phyloP scores from a whole-genome alignment of 176 grass and related monocot species.

The Hordeum marinum region DNA sequence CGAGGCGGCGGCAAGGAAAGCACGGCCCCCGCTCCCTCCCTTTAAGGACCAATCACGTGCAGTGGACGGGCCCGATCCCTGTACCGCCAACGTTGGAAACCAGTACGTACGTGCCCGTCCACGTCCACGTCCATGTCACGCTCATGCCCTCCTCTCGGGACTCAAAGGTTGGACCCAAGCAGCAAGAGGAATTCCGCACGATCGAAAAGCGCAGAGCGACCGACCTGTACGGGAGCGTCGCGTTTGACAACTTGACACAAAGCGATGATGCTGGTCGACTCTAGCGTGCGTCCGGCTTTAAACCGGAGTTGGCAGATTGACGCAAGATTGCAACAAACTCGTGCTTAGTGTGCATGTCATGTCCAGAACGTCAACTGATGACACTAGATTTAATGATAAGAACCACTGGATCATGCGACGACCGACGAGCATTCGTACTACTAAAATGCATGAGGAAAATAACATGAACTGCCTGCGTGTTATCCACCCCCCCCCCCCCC shows the following conservation, averaged over 20 bases:
- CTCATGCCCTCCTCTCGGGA: neutral
- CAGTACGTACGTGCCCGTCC: neutral
- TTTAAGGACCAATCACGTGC: constrained; percentile 67
- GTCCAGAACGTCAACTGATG: neutral
- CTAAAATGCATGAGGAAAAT: constrained; percentile 19
- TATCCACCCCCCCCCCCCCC: constrained; percentile 30
- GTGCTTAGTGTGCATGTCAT: neutral
- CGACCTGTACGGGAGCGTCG: neutral
- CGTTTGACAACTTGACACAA: constrained; percentile 39
- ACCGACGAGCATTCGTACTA: neutral
- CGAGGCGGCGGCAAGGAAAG: constrained; percentile 47
- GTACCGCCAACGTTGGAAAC: neutral
- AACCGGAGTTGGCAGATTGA: neutral
- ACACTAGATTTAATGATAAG: neutral
- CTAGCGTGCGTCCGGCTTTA: neutral
- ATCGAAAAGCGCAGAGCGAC: constrained; percentile 29
- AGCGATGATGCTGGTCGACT: constrained; percentile 16
- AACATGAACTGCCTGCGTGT: constrained; percentile 38
- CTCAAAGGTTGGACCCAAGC: neutral
- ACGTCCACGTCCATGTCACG: constrained; percentile 1
- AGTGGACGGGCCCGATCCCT: constrained; percentile 34
- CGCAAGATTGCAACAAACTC: neutral
- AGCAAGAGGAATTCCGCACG: constrained; percentile 20
- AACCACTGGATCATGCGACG: neutral
- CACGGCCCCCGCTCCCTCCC: neutral